These are phyloP conservation scores for Venturia pyrina DNA, from an alignment of 2,329 filamentous ascomycete genomes.

Conservation along the genomic window DNA sequence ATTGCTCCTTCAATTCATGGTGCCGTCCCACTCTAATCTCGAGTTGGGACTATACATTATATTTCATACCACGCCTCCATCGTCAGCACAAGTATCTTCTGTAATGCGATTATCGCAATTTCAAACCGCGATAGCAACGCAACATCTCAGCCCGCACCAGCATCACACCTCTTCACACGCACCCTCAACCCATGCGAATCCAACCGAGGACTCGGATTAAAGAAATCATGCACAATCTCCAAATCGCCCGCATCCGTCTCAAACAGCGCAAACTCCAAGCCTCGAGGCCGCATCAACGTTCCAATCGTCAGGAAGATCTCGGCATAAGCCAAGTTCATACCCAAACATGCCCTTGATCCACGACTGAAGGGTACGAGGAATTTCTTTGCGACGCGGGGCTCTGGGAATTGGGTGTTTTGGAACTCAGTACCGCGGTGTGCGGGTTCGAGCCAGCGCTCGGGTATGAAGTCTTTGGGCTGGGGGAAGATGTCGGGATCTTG, in stretches of 20 bases:
- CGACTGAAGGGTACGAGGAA: slow-evolving; percentile 31
- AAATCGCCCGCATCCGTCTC: slow-evolving; percentile 22
- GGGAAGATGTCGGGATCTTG: slow-evolving; percentile 19
- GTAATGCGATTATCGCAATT: not conserved
- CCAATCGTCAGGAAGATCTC: slow-evolving; percentile 25
- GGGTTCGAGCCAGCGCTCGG: slow-evolving; percentile 25
- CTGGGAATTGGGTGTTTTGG: not conserved
- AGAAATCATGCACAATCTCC: slow-evolving; percentile 27
- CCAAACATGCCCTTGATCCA: slow-evolving; percentile 36
- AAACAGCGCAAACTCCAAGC: slow-evolving; percentile 18
- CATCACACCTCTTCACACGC: not conserved
- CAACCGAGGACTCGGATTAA: slow-evolving; percentile 22
- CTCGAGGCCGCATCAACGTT: slow-evolving; percentile 17
- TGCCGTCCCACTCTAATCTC: no score
- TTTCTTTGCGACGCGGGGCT: slow-evolving; percentile 16
- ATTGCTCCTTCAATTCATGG: no score
- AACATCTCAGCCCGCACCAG: not conserved
- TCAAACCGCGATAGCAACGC: no score
- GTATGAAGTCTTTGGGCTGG: slow-evolving; percentile 18
- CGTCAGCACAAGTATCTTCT: no score
- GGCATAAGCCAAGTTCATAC: slow-evolving; percentile 33
- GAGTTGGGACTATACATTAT: no score
- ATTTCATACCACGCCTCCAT: no score
- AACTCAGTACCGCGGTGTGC: not conserved
- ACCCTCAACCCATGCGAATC: slow-evolving; percentile 4